phyloP scores from a whole-genome alignment of 805 yeast species.

The Saturnispora sanitii region DNA sequence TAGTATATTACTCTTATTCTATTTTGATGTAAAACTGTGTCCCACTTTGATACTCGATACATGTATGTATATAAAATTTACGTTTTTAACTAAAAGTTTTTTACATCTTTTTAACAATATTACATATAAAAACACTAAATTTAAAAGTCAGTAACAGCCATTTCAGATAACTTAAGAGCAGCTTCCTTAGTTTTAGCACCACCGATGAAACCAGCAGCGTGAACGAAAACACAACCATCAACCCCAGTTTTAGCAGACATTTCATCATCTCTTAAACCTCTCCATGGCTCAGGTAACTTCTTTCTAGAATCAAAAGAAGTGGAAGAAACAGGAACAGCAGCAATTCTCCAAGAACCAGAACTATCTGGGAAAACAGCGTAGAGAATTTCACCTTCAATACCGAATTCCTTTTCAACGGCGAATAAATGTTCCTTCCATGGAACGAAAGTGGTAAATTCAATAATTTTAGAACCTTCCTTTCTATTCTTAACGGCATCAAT shows the following conservation, averaged over 20 bases:
- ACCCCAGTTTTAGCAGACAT: slow-evolving; percentile 69
- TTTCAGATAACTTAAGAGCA: slow-evolving; percentile 61
- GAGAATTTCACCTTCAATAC: slow-evolving; percentile 45
- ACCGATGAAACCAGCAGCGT: slow-evolving; percentile 96
- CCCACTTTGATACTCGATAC: too few species aligned
- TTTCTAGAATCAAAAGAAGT: slow-evolving; percentile 76
- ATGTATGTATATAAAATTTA: too few species aligned
- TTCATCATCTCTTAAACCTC: slow-evolving; percentile 90
- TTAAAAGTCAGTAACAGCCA: slow-evolving; percentile 12
- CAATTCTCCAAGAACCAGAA: slow-evolving; percentile 69
- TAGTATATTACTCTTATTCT: too few species aligned
- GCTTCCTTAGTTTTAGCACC: slow-evolving; percentile 79
- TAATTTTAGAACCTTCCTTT: slow-evolving; percentile 56
- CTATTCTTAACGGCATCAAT: slow-evolving; percentile 58
- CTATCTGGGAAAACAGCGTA: slow-evolving; percentile 78
- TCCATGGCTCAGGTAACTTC: slow-evolving; percentile 83
- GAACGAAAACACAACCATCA: slow-evolving; percentile 81
- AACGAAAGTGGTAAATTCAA: slow-evolving; percentile 65
- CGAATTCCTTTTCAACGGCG: slow-evolving; percentile 53
- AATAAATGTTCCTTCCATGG: slow-evolving; percentile 96
- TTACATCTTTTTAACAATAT: too few species aligned
- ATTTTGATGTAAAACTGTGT: too few species aligned
- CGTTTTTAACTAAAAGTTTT: too few species aligned
- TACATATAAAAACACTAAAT: too few species aligned
- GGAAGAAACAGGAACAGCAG: slow-evolving; percentile 79